Evolutionary conservation across 1,139 yeast species (phyloP), one percentile per base, ranked within the genome.

Genomic region (Sugiyamaella castrensis): DNA sequence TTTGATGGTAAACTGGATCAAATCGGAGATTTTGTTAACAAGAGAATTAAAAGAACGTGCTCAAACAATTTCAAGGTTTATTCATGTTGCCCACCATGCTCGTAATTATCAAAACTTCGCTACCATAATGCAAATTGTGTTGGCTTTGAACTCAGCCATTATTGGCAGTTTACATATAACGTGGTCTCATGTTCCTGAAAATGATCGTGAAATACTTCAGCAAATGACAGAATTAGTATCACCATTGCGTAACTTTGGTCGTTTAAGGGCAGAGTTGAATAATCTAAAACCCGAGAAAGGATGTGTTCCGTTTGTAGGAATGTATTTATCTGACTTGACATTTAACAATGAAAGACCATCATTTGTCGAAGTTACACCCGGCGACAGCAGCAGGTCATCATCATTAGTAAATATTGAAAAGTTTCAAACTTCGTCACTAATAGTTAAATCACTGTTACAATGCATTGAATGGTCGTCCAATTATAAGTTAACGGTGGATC

Each of bases 241-340:
- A 46, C 82, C 83, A 43, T 73, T 81, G 66, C 80, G 83, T 62
- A 84, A 80, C 61, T 91, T 87, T 63, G 68, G 77, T 48, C 76
- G 77, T 48, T 73, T 91, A 53, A 74, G 97, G 56, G 67, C 74
- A 19, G 79, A 84, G 51, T 74, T 88, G 55, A 80, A 79, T 56
- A 75, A 73, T 38, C 71, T 84, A 53, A 79, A 78, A 48, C 88
- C 89, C 11, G 76, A 87, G 1, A 75, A 73, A 51, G 98, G 98
- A 1, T 84, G 95, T 59, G 81, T 91, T 44, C 98, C 98, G 26
- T 91, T 89, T 65, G 80, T 91, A 46, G 96, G 95, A 1, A 73
- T 92, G 37, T 89, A 87, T 60, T 67, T 92, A 45, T 83, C 91
- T 1, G 98, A 92, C 65, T 74, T 91, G 60, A 81, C 87, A 0